phyloP scores from a whole-genome alignment of 148 eudicot genomes.

The Simmondsia chinensis region DNA sequence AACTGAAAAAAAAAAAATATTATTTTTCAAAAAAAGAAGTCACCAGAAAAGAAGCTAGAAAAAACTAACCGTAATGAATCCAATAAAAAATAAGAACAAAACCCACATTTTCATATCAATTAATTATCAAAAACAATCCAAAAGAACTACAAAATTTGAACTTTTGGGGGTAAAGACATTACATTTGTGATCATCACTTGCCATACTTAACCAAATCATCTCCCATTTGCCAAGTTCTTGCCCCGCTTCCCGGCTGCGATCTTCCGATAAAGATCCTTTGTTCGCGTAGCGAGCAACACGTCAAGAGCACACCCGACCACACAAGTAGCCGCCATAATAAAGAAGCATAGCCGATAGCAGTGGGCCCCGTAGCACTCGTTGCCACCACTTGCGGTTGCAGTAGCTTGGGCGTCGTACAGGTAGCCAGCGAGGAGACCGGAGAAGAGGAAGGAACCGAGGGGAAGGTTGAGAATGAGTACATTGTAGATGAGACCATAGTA shows the following conservation, averaged over 20 bases:
- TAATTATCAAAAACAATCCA: too few relatives aligned
- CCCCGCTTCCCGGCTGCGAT: slow-evolving; percentile 36
- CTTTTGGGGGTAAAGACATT: too few relatives aligned
- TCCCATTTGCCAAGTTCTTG: slow-evolving; percentile 4
- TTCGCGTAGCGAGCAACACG: slow-evolving; percentile 37
- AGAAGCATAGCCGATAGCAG: slow-evolving; percentile 65
- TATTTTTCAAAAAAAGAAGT: too few relatives aligned
- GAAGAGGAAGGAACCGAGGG: slow-evolving; percentile 91
- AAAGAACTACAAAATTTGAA: too few relatives aligned
- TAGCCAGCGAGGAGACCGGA: slow-evolving; percentile 88
- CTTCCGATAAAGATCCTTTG: slow-evolving; percentile 44
- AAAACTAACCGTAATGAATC: too few relatives aligned
- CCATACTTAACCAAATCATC: too few relatives aligned
- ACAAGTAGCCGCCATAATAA: slow-evolving; percentile 66
- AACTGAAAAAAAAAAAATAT: too few relatives aligned
- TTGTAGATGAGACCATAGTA: slow-evolving; percentile 92
- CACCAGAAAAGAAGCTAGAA: too few relatives aligned
- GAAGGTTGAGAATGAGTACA: slow-evolving; percentile 72
- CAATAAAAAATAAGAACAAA: too few relatives aligned
- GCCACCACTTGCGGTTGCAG: slow-evolving; percentile 60
- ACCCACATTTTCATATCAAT: too few relatives aligned
- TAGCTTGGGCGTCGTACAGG: slow-evolving; percentile 75
- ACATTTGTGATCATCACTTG: too few relatives aligned
- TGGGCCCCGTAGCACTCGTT: slow-evolving; percentile 72
- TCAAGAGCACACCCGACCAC: slow-evolving; percentile 61